These are phyloP conservation scores for Bipolaris bicolor DNA, from an alignment of 2,329 filamentous ascomycete genomes.

Conservation along the genomic window DNA sequence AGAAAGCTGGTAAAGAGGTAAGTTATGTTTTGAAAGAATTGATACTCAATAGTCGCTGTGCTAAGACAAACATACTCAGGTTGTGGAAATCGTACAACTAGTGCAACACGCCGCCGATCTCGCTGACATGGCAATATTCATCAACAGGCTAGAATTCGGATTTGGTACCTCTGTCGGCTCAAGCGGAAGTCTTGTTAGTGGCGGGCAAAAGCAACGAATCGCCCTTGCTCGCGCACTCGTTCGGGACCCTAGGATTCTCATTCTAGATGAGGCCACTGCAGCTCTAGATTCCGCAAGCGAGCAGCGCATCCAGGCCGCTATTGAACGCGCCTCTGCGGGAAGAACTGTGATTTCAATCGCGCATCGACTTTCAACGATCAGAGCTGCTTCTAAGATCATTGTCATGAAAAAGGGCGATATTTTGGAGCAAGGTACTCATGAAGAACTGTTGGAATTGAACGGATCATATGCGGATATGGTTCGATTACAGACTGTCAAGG, in stretches of 20 bases:
- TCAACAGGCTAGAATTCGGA: constrained; percentile 58
- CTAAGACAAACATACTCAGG: not conserved
- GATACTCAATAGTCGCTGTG: no score
- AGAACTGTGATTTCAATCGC: constrained; percentile 49
- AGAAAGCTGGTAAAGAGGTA: constrained; percentile 25
- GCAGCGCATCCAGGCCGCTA: constrained; percentile 57
- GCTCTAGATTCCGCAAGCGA: constrained; percentile 66
- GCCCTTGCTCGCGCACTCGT: constrained; percentile 64
- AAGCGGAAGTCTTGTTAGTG: constrained; percentile 62
- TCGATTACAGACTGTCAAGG: constrained; percentile 52
- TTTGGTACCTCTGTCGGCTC: constrained; percentile 59
- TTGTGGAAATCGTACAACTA: constrained; percentile 58
- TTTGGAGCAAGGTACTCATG: constrained; percentile 47
- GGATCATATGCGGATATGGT: constrained; percentile 59
- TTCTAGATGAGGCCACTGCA: constrained; percentile 68
- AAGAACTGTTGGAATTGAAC: constrained; percentile 40
- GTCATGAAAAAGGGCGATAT: constrained; percentile 49
- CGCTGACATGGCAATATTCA: constrained; percentile 66
- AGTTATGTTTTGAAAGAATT: not conserved
- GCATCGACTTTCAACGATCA: constrained; percentile 48
- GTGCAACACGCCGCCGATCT: constrained; percentile 60
- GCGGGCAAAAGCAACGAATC: constrained; percentile 65
- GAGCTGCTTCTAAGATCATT: constrained; percentile 46
- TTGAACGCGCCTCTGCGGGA: constrained; percentile 42
- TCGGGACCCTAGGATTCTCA: constrained; percentile 62